These are phyloP conservation scores for Boletus reticulatus DNA, from an alignment of 768 basidiomycete genomes.

Conservation along the genomic window DNA sequence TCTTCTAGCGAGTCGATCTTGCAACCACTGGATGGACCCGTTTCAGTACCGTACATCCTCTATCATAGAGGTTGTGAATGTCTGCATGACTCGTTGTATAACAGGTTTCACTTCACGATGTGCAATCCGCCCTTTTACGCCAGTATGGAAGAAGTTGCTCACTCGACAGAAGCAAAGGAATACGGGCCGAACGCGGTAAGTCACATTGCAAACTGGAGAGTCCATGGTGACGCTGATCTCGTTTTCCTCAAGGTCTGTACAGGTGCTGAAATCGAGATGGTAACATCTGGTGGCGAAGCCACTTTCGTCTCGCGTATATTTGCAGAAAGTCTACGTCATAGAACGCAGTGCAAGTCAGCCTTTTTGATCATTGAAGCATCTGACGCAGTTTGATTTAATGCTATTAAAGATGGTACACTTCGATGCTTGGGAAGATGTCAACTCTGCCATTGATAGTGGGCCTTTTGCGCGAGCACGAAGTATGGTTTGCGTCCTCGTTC, in stretches of 20 bases:
- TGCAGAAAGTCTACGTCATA: slow-evolving; percentile 56
- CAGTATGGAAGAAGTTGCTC: slow-evolving; percentile 63
- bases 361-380: background rate
- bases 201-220: background rate
- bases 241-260: slow-evolving; percentile 65
- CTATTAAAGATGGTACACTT: slow-evolving; percentile 75
- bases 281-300: slow-evolving; percentile 84
- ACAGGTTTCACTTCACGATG: slow-evolving; percentile 77
- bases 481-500: slow-evolving; percentile 23
- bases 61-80: background rate
- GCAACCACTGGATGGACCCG: slow-evolving; percentile 17
- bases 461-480: slow-evolving; percentile 46
- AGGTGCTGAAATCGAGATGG: slow-evolving; percentile 84
- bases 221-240: background rate
- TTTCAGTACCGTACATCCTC: slow-evolving; percentile 3
- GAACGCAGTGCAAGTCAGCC: slow-evolving; percentile 56
- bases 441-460: slow-evolving; percentile 65
- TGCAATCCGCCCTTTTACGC: slow-evolving; percentile 97
- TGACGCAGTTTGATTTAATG: background rate
- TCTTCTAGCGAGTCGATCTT: slow-evolving; percentile 44
- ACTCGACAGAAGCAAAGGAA: slow-evolving; percentile 62
- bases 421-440: slow-evolving; percentile 85
- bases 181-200: slow-evolving; percentile 68
- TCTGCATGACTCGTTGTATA: background rate
- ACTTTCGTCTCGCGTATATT: slow-evolving; percentile 79